Evolutionary conservation across 2,329 filamentous ascomycete species (phyloP).

Genomic region (Claviceps pazoutovae): DNA sequence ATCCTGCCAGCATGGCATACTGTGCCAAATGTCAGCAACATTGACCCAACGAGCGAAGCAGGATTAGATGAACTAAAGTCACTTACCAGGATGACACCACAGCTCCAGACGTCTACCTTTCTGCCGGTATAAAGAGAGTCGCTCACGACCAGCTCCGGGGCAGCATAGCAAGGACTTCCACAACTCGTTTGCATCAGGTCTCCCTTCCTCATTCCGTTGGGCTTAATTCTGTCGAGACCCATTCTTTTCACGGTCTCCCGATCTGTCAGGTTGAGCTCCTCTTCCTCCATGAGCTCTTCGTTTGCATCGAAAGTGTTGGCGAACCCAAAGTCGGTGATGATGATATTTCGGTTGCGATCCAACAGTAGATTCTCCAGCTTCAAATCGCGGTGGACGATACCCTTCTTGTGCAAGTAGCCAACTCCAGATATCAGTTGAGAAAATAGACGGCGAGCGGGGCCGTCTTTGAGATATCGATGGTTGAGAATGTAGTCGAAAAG

Average conservation of each 20-base stretch:
- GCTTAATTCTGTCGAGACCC: constrained; percentile 67
- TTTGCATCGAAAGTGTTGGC: constrained; percentile 89
- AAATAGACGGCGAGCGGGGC: constrained; percentile 78
- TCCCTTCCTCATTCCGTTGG: constrained; percentile 65
- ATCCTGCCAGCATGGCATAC: constrained; percentile 98
- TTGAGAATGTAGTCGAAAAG: constrained; percentile 97
- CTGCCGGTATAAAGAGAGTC: constrained; percentile 94
- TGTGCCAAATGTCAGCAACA: constrained; percentile 24
- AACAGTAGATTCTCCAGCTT: constrained; percentile 93
- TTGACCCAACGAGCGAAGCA: no score
- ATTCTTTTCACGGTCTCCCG: constrained; percentile 77
- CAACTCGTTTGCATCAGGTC: constrained; percentile 99
- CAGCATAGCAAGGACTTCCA: constrained; percentile 94
- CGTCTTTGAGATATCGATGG: constrained; percentile 90
- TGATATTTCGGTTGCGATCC: constrained; percentile 95
- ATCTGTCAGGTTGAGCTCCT: constrained; percentile 75
- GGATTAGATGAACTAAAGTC: neutral
- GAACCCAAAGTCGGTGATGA: constrained; percentile 98
- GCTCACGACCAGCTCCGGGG: constrained; percentile 91
- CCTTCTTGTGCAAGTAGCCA: constrained; percentile 95
- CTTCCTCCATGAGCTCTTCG: constrained; percentile 80
- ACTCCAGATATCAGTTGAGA: constrained; percentile 93
- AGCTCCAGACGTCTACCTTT: constrained; percentile 99
- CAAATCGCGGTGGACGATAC: constrained; percentile 91
- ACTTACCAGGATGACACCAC: constrained; percentile 90